Evolutionary conservation across 2,329 filamentous ascomycete genomes (phyloP).

Genomic region (Hypomyces perniciosus): DNA sequence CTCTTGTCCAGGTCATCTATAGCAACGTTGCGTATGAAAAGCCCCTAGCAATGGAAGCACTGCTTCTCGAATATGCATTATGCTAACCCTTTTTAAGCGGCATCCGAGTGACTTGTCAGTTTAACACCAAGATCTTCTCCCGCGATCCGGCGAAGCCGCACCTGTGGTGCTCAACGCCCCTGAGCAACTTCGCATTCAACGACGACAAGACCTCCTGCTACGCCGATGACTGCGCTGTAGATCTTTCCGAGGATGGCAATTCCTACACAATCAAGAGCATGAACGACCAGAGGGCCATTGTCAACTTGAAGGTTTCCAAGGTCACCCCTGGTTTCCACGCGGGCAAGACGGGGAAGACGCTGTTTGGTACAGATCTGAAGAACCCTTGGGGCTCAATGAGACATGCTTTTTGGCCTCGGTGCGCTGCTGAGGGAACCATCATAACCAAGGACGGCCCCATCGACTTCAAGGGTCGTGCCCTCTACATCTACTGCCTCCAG

Average conservation of each 20-base stretch:
- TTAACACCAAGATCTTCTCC: conserved; percentile 90
- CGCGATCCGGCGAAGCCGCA: conserved; percentile 64
- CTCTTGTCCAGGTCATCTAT: conserved; percentile 88
- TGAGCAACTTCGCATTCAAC: conserved; percentile 76
- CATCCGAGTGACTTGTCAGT: conserved; percentile 84
- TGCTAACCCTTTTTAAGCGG: conserved; percentile 49
- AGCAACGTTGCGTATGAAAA: conserved; percentile 82
- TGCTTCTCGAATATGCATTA: neutral
- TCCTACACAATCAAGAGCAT: conserved; percentile 87
- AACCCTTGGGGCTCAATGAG: conserved; percentile 90
- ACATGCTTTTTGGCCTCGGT: conserved; percentile 92
- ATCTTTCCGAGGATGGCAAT: conserved; percentile 78
- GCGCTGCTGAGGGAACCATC: conserved; percentile 74
- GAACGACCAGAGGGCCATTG: conserved; percentile 70
- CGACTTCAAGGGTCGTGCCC: conserved; percentile 71
- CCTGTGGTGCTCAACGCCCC: conserved; percentile 76
- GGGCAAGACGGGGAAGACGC: conserved; percentile 76
- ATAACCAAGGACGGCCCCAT: conserved; percentile 75
- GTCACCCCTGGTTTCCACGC: conserved; percentile 74
- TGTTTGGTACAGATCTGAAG: conserved; percentile 77
- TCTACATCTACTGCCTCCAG: conserved; percentile 82
- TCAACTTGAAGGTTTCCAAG: conserved; percentile 78
- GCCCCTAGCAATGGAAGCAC: neutral
- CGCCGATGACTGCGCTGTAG: conserved; percentile 77
- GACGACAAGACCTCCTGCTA: conserved; percentile 78